These are phyloP conservation scores for Pelargonium cotyledonis DNA, from an alignment of 441 rosid genomes.

Conservation along the genomic window DNA sequence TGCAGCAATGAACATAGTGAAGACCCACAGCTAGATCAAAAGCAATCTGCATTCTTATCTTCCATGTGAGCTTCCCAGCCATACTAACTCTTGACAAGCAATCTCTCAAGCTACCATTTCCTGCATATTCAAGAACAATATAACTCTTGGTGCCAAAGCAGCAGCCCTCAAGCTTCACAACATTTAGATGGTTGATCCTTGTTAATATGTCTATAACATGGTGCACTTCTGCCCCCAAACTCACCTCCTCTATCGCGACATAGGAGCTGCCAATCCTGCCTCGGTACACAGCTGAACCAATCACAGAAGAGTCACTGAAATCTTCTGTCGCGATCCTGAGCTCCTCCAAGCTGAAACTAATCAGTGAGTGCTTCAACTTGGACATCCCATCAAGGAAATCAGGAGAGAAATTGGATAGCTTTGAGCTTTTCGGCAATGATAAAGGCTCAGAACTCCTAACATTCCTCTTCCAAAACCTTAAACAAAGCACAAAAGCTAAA, in stretches of 20 bases:
- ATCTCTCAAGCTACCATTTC: constrained; percentile 27
- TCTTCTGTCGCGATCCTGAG: constrained; percentile 26
- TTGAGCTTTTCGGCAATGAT: constrained; percentile 16
- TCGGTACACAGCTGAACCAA: constrained; percentile 17
- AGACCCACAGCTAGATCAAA: constrained; percentile 32
- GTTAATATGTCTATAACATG: constrained; percentile 27
- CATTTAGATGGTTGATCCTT: constrained; percentile 26
- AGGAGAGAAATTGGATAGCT: constrained; percentile 23
- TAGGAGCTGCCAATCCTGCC: constrained; percentile 23
- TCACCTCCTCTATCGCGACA: constrained; percentile 21
- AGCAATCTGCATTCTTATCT: constrained; percentile 28
- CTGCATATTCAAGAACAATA: constrained; percentile 28
- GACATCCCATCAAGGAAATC: constrained; percentile 27
- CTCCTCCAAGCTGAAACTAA: constrained; percentile 28
- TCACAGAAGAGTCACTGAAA: constrained; percentile 20
- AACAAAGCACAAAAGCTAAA: constrained; percentile 5
- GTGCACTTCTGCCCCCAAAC: constrained; percentile 20
- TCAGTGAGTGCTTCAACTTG: constrained; percentile 26
- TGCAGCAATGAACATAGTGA: constrained; percentile 30
- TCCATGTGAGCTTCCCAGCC: constrained; percentile 29
- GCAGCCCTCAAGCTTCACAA: constrained; percentile 27
- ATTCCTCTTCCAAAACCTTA: constrained; percentile 11
- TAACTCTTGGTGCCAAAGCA: constrained; percentile 18
- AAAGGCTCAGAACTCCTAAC: constrained; percentile 19
- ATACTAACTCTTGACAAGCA: constrained; percentile 19